Evolutionary conservation across 2,329 filamentous ascomycete species (phyloP).

Genomic region (Cytospora schulzeri): DNA sequence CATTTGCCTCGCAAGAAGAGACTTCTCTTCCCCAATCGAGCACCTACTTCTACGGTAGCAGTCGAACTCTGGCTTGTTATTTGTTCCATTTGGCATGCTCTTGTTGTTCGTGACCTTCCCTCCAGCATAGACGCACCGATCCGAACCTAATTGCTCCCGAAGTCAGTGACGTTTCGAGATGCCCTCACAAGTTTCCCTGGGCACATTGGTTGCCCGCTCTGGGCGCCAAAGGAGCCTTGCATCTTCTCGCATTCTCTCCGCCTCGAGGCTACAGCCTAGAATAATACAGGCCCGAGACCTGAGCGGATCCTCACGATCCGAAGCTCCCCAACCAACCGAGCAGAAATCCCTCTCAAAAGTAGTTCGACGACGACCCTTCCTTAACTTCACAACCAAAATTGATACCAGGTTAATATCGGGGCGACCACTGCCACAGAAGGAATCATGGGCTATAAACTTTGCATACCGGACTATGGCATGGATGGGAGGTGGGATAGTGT

Average conservation of each 20-base stretch:
- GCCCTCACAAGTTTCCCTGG: constrained; percentile 25
- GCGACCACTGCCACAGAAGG: constrained; percentile 51
- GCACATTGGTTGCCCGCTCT: constrained; percentile 21
- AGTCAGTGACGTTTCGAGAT: constrained; percentile 18
- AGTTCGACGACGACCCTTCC: constrained; percentile 21
- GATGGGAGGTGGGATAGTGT: constrained; percentile 73
- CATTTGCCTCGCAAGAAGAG: not conserved
- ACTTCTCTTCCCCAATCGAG: not conserved
- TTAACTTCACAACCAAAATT: constrained; percentile 31
- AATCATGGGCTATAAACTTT: constrained; percentile 56
- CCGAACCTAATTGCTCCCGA: not conserved
- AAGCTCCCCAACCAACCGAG: constrained; percentile 9
- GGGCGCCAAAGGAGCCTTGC: constrained; percentile 21
- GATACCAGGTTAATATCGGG: constrained; percentile 51
- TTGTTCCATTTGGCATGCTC: not conserved
- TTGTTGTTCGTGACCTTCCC: not conserved
- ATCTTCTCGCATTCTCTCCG: constrained; percentile 5
- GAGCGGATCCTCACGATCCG: constrained; percentile 13
- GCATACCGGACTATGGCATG: constrained; percentile 70
- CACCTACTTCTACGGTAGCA: not conserved
- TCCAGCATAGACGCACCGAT: not conserved
- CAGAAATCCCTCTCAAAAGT: constrained; percentile 10
- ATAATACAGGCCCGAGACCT: constrained; percentile 15
- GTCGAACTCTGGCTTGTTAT: not conserved
- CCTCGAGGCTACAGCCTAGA: constrained; percentile 7